These are phyloP conservation scores for Colletotrichum sp. DNA, from an alignment of 2,329 filamentous ascomycete genomes.

Conservation along the genomic window DNA sequence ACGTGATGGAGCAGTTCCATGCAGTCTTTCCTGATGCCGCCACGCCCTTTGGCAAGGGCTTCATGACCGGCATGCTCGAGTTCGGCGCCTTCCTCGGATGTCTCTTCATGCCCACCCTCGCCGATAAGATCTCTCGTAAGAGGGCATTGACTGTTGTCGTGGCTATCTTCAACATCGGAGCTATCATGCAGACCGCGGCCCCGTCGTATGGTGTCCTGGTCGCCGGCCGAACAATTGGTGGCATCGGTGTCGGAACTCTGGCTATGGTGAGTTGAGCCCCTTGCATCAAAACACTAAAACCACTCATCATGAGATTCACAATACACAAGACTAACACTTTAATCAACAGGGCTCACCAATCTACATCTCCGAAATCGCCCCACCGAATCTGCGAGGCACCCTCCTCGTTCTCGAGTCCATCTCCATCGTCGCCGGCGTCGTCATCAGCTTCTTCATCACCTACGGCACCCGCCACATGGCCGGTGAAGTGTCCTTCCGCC, in stretches of 20 bases:
- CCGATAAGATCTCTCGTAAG: constrained; percentile 48
- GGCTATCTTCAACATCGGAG: constrained; percentile 45
- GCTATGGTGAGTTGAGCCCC: constrained; percentile 25
- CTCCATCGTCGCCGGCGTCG: constrained; percentile 56
- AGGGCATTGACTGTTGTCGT: constrained; percentile 43
- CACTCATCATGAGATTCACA: neutral
- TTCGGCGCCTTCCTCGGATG: constrained; percentile 44
- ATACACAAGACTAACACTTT: neutral
- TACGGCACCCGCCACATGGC: constrained; percentile 53
- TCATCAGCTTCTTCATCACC: constrained; percentile 59
- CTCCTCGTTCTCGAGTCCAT: constrained; percentile 56
- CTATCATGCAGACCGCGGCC: constrained; percentile 40
- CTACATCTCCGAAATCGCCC: constrained; percentile 38
- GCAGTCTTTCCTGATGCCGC: constrained; percentile 37
- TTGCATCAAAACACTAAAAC: fast-evolving
- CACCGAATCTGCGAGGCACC: constrained; percentile 42
- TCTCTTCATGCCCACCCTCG: constrained; percentile 38
- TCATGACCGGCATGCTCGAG: constrained; percentile 49
- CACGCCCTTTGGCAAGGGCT: constrained; percentile 10
- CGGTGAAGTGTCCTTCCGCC: constrained; percentile 45
- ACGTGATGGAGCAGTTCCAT: constrained; percentile 52
- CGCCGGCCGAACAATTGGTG: constrained; percentile 31
- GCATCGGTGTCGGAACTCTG: constrained; percentile 34
- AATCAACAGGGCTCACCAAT: constrained; percentile 27
- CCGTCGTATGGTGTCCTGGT: constrained; percentile 30